Percentiles rank a stretch among this genome's conserved stretches.
phyloP scores from a whole-genome alignment of 2,329 filamentous ascomycete species.

The Paraphaeosphaeria minitans region DNA sequence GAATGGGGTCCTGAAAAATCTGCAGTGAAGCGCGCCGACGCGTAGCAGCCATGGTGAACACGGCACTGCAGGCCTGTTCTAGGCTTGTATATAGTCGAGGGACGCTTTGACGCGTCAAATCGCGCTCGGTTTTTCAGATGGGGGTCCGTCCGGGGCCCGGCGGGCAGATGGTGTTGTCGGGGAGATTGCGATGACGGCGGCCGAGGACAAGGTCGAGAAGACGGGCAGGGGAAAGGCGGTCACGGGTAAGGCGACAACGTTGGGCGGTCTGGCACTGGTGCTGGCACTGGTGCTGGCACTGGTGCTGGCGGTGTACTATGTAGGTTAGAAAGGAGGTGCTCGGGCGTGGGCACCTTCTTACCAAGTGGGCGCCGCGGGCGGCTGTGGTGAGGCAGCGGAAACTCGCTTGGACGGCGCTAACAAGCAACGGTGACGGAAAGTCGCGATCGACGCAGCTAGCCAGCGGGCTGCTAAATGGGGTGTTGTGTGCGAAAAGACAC shows the following conservation, averaged over 20 bases:
- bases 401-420: conserved; percentile 41
- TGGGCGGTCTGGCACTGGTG: conserved; percentile 21
- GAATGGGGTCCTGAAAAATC: conserved; percentile 62
- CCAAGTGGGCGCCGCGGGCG: conserved; percentile 26
- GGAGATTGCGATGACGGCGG: conserved; percentile 44
- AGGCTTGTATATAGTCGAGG: conserved; percentile 36
- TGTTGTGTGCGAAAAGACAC: neutral
- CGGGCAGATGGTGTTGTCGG: conserved; percentile 22
- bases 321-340: conserved; percentile 30
- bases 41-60: conserved; percentile 58
- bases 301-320: conserved; percentile 20
- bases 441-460: conserved; percentile 16
- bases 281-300: too few species aligned
- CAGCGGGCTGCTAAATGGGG: conserved; percentile 9
- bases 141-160: conserved; percentile 32
- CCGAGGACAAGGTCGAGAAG: conserved; percentile 20
- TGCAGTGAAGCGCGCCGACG: conserved; percentile 61
- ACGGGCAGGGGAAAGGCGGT: conserved; percentile 22
- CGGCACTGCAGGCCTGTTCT: conserved; percentile 29
- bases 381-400: conserved; percentile 37
- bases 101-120: conserved; percentile 48
- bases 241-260: conserved; percentile 25
- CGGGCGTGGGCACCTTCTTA: conserved; percentile 30
- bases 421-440: conserved; percentile 33
- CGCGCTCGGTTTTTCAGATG: conserved; percentile 40